Evolutionary conservation across 768 basidiomycete species (phyloP).

Genomic region (Cantharellus cinnabarinus): DNA sequence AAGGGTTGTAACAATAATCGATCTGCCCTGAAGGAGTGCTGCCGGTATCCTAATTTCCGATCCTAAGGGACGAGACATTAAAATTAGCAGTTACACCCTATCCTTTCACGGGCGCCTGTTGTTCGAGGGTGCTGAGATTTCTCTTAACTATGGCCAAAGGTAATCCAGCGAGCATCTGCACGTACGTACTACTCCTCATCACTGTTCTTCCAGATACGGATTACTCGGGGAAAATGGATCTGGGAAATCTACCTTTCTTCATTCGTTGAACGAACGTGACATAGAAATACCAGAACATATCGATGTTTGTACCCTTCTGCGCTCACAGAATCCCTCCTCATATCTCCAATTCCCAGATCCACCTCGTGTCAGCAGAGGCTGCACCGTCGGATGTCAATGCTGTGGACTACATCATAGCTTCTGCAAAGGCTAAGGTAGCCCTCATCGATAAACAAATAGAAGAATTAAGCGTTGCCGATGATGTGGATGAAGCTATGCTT

Average conservation of each 20-base stretch:
- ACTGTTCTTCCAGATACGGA: constrained; percentile 37
- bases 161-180: constrained; percentile 2
- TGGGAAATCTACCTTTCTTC: constrained; percentile 97
- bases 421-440: constrained; percentile 83
- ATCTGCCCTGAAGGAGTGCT: constrained; percentile 41
- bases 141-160: constrained; percentile 76
- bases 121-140: constrained; percentile 45
- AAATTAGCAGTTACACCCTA: constrained; percentile 86
- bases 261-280: constrained; percentile 89
- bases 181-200: background rate
- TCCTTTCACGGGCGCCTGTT: constrained; percentile 89
- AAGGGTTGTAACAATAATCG: background rate
- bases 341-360: constrained; percentile 30
- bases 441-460: constrained; percentile 86
- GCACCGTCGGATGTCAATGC: constrained; percentile 91
- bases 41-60: constrained; percentile 88
- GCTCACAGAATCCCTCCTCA: background rate
- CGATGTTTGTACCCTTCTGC: constrained; percentile 27
- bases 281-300: constrained; percentile 87
- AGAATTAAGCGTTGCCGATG: constrained; percentile 74
- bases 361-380: constrained; percentile 88
- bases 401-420: constrained; percentile 89
- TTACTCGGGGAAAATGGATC: constrained; percentile 93
- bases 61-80: constrained; percentile 83
- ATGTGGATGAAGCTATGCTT: constrained; percentile 71